Evolutionary conservation across 306 rosid genomes (phyloP), one percentile per base, ranked within the genome.

Genomic region (Spatholobus suberectus): DNA sequence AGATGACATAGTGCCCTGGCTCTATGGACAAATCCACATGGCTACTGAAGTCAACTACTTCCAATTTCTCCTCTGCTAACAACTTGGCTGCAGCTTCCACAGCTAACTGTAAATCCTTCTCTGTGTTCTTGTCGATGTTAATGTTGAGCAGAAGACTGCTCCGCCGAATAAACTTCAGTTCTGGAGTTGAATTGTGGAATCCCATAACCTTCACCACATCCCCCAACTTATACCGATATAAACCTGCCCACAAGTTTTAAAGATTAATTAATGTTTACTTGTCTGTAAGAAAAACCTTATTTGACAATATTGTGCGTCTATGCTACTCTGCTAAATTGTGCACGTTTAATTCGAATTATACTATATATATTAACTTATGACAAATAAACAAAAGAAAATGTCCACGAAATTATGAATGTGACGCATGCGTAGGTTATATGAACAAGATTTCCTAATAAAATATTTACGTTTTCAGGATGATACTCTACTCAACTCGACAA

Each of bases 81-180:
- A 88, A 14, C 80, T 79, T 87, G 1, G 74, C 83, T 0, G 94
- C 98, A 8, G 81, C 95, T 78, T 92, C 99, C 27, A 96, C 98
- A 0, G 97, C 81, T 52, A 91, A 44, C 57, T 96, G 99, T 26
- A 96, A 76, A 74, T 96, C 99, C 37, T 90, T 90, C 84, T 96
- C 98, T 0, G 99, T 94, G 92, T 87, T 96, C 94, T 96, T 96
- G 94, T 96, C 99, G 0, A 96, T 96, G 91, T 96, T 90, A 18
- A 96, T 78, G 34, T 75, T 90, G 0, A 92, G 91, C 23, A 96
- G 74, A 63, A 96, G 97, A 72, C 90, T 90, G 54, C 91, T 87
- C 24, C 99, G 35, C 23, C 97, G 76, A 13, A 91, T 79, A 69
- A 96, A 96, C 85, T 90, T 90, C 4, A 96, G 92, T 79, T 92